Conservation (phyloP, 352 stramenopile species). For the Pythium dissimile region DNA sequence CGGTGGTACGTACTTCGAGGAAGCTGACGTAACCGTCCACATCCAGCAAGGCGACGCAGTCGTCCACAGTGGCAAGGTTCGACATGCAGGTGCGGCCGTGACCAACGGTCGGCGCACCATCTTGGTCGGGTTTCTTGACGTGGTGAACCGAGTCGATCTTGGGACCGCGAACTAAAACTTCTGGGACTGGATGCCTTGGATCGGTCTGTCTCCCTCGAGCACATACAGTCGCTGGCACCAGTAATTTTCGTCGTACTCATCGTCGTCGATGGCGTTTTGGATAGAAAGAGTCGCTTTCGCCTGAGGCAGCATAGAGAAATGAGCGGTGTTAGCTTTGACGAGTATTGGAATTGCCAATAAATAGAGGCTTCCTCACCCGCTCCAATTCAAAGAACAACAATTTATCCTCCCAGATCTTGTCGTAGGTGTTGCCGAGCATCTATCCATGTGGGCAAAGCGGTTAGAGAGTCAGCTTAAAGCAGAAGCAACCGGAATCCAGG, state of each 20-base stretch:
- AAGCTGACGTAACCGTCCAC: conserved; percentile 55
- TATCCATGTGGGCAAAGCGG: conserved; percentile 22
- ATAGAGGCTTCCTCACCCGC: conserved; percentile 30
- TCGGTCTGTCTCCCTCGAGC: conserved; percentile 67
- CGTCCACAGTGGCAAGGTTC: conserved; percentile 91
- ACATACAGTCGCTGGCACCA: conserved; percentile 75
- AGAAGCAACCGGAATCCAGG: neutral
- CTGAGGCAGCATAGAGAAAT: conserved; percentile 19
- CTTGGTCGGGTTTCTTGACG: conserved; percentile 92
- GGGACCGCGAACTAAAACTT: conserved; percentile 35
- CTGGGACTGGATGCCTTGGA: conserved; percentile 77
- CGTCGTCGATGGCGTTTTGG: conserved; percentile 59
- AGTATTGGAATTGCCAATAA: neutral
- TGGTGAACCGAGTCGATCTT: conserved; percentile 42
- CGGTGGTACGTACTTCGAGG: conserved; percentile 92
- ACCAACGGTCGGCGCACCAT: conserved; percentile 82
- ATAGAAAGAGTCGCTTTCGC: conserved; percentile 77
- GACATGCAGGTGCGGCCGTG: conserved; percentile 88
- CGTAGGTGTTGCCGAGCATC: conserved; percentile 85
- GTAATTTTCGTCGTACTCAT: conserved; percentile 66
- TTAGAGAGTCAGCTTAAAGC: too few relatives aligned
- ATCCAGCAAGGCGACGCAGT: conserved; percentile 82
- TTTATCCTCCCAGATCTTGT: conserved; percentile 82
- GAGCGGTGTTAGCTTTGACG: neutral
- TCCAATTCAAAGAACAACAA: conserved; percentile 82